Percentiles rank a stretch among this genome's conserved stretches.
Conservation (phyloP, 2,329 filamentous ascomycete species). For the Didymella glomerata region DNA sequence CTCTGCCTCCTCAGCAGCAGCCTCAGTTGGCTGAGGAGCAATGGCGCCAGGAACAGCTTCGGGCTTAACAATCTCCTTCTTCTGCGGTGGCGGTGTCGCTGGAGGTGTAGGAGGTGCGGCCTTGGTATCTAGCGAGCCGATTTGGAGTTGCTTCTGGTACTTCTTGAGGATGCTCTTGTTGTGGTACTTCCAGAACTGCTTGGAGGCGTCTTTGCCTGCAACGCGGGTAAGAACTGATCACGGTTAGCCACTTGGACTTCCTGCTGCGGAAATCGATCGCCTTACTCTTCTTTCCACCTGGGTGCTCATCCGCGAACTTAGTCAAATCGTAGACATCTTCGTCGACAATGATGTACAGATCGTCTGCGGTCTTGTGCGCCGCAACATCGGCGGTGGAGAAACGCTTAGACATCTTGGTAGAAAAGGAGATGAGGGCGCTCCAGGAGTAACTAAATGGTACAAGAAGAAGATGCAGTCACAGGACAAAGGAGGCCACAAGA, state of each 20-base stretch:
- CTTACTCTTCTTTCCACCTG: slow-evolving; percentile 75
- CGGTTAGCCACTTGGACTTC: slow-evolving; percentile 25
- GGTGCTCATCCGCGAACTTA: slow-evolving; percentile 64
- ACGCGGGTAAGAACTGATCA: slow-evolving; percentile 68
- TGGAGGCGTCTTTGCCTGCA: slow-evolving; percentile 72
- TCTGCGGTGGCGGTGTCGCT: slow-evolving; percentile 56
- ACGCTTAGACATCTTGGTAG: slow-evolving; percentile 77
- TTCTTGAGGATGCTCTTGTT: slow-evolving; percentile 69
- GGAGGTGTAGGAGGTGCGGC: slow-evolving; percentile 62
- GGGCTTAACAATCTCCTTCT: slow-evolving; percentile 62
- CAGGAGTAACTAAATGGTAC: slow-evolving; percentile 24
- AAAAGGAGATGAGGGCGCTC: slow-evolving; percentile 19
- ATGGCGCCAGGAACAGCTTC: slow-evolving; percentile 66
- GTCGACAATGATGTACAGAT: slow-evolving; percentile 89
- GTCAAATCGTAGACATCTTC: slow-evolving; percentile 96
- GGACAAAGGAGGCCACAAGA: slow-evolving; percentile 30
- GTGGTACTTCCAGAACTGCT: slow-evolving; percentile 74
- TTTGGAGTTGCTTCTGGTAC: slow-evolving; percentile 66
- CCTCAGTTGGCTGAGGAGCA: slow-evolving; percentile 49
- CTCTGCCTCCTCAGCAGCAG: slow-evolving; percentile 67
- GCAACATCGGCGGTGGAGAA: slow-evolving; percentile 87
- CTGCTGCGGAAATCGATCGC: too few relatives aligned
- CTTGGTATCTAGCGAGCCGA: slow-evolving; percentile 86
- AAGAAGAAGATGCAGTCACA: slow-evolving; percentile 27
- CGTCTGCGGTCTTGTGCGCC: slow-evolving; percentile 86